Percentiles rank a stretch among this genome's conserved stretches.
Evolutionary conservation across 495 filamentous ascomycete species (phyloP).

Genomic region (Pyrenula massariospora): DNA sequence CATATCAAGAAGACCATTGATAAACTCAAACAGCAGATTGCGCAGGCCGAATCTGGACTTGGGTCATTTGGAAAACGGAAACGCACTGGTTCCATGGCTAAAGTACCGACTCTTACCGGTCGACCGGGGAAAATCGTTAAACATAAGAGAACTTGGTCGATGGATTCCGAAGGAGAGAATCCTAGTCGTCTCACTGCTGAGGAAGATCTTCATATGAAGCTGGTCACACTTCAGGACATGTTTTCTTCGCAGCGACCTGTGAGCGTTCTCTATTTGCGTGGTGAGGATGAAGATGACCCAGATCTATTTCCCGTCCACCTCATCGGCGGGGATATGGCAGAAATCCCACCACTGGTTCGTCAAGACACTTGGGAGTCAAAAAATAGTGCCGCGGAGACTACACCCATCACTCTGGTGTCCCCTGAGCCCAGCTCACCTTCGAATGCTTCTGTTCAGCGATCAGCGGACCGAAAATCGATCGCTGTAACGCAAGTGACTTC

Average conservation of each 20-base stretch:
- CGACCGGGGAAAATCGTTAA: slow-evolving; percentile 69
- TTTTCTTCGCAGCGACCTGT: slow-evolving; percentile 82
- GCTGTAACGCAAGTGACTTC: not conserved
- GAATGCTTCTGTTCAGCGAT: slow-evolving; percentile 32
- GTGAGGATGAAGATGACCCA: slow-evolving; percentile 77
- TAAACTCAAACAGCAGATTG: slow-evolving; percentile 84
- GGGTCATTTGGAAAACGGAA: slow-evolving; percentile 86
- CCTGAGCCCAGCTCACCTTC: slow-evolving; percentile 56
- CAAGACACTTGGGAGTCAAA: slow-evolving; percentile 46
- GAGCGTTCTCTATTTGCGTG: slow-evolving; percentile 73
- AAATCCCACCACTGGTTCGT: slow-evolving; percentile 38
- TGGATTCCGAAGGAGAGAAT: slow-evolving; percentile 73
- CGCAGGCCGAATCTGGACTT: slow-evolving; percentile 77
- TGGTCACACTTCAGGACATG: slow-evolving; percentile 84
- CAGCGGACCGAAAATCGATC: not conserved
- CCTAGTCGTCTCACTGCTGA: slow-evolving; percentile 54
- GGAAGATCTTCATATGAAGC: slow-evolving; percentile 79
- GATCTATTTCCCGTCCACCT: slow-evolving; percentile 75
- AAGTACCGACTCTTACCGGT: slow-evolving; percentile 22
- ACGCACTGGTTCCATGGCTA: slow-evolving; percentile 44
- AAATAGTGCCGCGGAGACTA: slow-evolving; percentile 37
- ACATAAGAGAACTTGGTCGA: slow-evolving; percentile 91
- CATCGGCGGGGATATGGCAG: slow-evolving; percentile 52
- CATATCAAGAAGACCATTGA: slow-evolving; percentile 91
- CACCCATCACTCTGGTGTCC: slow-evolving; percentile 51